These are phyloP conservation scores for Xylariales sp. DNA, from an alignment of 2,329 filamentous ascomycete species.

Conservation along the genomic window DNA sequence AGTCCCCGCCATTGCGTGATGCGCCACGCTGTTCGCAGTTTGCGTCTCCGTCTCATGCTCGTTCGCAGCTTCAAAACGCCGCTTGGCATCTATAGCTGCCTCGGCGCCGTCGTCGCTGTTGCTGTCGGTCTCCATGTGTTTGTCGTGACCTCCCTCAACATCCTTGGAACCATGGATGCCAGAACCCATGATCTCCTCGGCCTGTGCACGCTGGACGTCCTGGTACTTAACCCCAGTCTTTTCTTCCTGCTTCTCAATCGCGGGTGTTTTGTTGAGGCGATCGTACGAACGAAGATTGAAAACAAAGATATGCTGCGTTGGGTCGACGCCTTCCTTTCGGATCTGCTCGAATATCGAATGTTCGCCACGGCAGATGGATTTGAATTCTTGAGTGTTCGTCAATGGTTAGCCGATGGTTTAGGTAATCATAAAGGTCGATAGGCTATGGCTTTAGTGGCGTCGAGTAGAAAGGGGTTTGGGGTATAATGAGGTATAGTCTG, in stretches of 20 bases:
- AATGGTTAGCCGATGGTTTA: background rate
- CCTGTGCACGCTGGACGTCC: slow-evolving; percentile 81
- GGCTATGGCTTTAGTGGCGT: too few relatives aligned
- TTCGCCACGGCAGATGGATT: slow-evolving; percentile 86
- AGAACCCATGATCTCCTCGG: slow-evolving; percentile 78
- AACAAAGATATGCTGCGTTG: slow-evolving; percentile 76
- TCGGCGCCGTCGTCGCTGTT: slow-evolving; percentile 29
- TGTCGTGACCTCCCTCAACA: slow-evolving; percentile 39
- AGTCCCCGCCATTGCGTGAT: slow-evolving; percentile 73
- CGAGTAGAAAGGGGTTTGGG: too few relatives aligned
- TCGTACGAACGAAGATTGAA: slow-evolving; percentile 95
- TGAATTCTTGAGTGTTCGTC: slow-evolving; percentile 56
- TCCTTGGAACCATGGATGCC: slow-evolving; percentile 60
- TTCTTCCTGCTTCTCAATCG: slow-evolving; percentile 70
- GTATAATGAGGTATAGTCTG: too few relatives aligned
- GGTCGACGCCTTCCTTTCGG: slow-evolving; percentile 68
- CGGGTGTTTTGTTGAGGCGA: slow-evolving; percentile 77
- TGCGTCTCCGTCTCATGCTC: slow-evolving; percentile 29
- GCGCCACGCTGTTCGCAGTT: slow-evolving; percentile 55
- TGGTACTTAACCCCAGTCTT: slow-evolving; percentile 79
- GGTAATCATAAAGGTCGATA: too few relatives aligned
- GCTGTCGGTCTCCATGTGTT: slow-evolving; percentile 38
- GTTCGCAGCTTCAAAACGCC: slow-evolving; percentile 46
- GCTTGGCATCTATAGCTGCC: slow-evolving; percentile 42
- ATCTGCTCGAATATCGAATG: slow-evolving; percentile 86